Percentiles rank a stretch among this genome's conserved stretches.
These are phyloP conservation scores for Phytophthora foliorum DNA, from an alignment of 352 stramenopile species.

Conservation along the genomic window DNA sequence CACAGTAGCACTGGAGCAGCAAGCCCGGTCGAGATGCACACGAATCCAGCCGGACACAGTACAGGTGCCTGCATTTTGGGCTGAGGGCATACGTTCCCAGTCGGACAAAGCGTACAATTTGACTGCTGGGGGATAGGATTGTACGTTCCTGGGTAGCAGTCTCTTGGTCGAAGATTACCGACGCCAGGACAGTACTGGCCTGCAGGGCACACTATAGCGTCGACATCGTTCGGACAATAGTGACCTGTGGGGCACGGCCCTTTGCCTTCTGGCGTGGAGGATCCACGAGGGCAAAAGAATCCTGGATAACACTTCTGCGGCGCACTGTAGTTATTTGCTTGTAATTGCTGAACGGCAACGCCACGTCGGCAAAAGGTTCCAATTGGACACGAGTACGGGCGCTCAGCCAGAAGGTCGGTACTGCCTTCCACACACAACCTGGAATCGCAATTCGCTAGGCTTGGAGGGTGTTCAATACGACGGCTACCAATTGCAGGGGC, in stretches of 20 bases:
- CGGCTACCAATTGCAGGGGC: conserved; percentile 65
- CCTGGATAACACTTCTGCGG: conserved; percentile 96
- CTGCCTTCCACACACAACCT: conserved; percentile 64
- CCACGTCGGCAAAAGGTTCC: conserved; percentile 94
- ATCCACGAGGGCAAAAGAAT: conserved; percentile 97
- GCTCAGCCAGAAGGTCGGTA: conserved; percentile 77
- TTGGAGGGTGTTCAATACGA: conserved; percentile 72
- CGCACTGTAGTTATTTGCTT: conserved; percentile 92
- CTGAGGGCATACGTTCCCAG: conserved; percentile 94
- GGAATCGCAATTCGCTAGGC: conserved; percentile 51
- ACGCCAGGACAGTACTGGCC: conserved; percentile 96
- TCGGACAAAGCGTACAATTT: conserved; percentile 95
- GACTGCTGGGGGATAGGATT: conserved; percentile 85
- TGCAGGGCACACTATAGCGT: conserved; percentile 93
- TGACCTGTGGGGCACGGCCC: conserved; percentile 96
- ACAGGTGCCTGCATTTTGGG: conserved; percentile 77
- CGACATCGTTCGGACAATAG: conserved; percentile 93
- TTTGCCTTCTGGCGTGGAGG: conserved; percentile 91
- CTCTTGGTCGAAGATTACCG: conserved; percentile 91
- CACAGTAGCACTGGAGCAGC: conserved; percentile 93
- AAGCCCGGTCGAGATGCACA: conserved; percentile 94
- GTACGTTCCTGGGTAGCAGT: conserved; percentile 96
- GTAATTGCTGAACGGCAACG: conserved; percentile 65
- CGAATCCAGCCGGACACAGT: conserved; percentile 95
- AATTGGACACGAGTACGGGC: conserved; percentile 95